phyloP scores from a whole-genome alignment of 169 alveolate species.

The Theileria parva region DNA sequence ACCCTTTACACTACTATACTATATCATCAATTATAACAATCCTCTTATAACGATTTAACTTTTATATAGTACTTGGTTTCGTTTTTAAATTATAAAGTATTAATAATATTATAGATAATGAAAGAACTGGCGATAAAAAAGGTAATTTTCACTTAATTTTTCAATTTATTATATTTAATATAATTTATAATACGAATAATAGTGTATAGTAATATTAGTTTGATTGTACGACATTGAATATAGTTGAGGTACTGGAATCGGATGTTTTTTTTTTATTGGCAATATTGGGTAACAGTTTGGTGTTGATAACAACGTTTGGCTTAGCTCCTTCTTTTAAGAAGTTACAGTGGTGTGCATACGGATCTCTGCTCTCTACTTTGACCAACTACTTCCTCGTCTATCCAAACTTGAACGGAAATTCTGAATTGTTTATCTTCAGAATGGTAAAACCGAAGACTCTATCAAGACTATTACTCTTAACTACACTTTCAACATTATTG shows the following conservation, averaged over 20 bases:
- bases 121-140: not conserved
- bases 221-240: no score
- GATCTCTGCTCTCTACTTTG: conserved; percentile 8
- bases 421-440: conserved; percentile 4
- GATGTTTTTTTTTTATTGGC: conserved; percentile 7
- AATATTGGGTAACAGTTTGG: conserved; percentile 16
- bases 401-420: conserved; percentile 5
- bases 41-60: not conserved
- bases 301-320: conserved; percentile 22
- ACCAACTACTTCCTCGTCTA: conserved; percentile 14
- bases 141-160: not conserved
- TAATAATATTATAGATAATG: not conserved
- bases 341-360: conserved; percentile 24
- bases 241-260: conserved; percentile 4
- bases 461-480: conserved; percentile 5
- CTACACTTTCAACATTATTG: conserved; percentile 18
- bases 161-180: not conserved
- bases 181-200: not conserved
- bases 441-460: conserved; percentile 6
- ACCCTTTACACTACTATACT: not conserved
- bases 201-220: not conserved
- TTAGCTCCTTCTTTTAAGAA: conserved; percentile 22
- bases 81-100: no score
- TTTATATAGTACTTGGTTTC: no score
- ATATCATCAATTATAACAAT: no score